Base-by-base conservation (phyloP, 2,329 filamentous ascomycete genomes). In the Colletotrichum godetiae region DNA sequence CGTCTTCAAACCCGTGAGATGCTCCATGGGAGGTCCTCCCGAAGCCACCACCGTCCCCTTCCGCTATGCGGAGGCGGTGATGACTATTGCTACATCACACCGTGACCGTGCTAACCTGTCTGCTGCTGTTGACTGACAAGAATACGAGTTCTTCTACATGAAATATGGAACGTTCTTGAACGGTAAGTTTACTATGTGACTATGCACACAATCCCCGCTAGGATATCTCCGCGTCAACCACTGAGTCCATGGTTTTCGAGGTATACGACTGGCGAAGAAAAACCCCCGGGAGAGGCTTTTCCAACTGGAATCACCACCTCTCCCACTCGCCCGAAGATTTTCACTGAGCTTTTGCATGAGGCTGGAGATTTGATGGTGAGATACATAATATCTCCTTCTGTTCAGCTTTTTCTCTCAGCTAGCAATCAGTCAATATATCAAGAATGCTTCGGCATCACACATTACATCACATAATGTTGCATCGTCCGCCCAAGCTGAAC, bases 231-330 rank as follows among this genome's bases (percentile, higher is more conserved):
- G 92, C 92, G 91, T 92, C 88, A 90, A 92, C 91, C 93, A 88
- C 86, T 80, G 78, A 85, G 79, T 84, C 87, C 80, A 92, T 94
- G 93, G 92, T 91, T 93, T 89, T 91, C 91, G 91, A 94, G 95
- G 92, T 98, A 98, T 92, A 97, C 93, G 91, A 91, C 90, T 95
- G 90, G 95, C 95, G 94, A 88, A 98, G 88, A 98, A 84, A 79
- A 88, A 97, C 85, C 80, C 81, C 78, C 83, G 83, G 80, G 81
- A 80, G 79, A 82, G 81, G 81, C 76, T 62, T 76, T 78, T 80
- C 82, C 86, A 83, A 64, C 15, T 78, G 81, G 81, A 82, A 82
- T 89, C 86, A 89, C 84, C 80, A 83, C 52, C 78, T 86, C 84
- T 84, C 83, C 80, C 82, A 84, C 93, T 95, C 87, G 87, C 92